Base-by-base conservation (phyloP, 2,329 filamentous ascomycete genomes). In the Claviceps capensis region DNA sequence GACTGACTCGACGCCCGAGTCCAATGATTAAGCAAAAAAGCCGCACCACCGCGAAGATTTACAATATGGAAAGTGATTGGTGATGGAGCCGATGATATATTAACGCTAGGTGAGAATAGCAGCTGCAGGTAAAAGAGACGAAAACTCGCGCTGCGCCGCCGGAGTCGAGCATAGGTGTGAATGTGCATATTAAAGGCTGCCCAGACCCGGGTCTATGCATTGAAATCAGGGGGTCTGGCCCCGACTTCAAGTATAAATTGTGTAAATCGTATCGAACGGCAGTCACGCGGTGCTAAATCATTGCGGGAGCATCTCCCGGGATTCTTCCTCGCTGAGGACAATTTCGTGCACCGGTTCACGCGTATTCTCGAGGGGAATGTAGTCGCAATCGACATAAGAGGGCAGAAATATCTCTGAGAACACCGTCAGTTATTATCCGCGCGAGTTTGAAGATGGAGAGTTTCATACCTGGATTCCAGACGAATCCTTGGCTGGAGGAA, bases 261-360 rank as follows among this genome's bases (percentile, higher is more conserved):
- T 49, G 19, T 45, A 51, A 56, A 37, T 40, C 41, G 43, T 9
- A 42, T 34, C 30, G 30, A 34, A 34, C 30, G 30, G 30, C 30
- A 34, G 30, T 34, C 9, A 11, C 11, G 9, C 30, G 30, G 40
- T 48, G 19, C 23, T 37, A 40, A 47, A n/a, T 52, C 67, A 83
- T 69, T 82, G 76, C 5, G 84, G 84, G 47, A 86, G 72, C 71
- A 87, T 81, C 57, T 75, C 72, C 59, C 79, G 79, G 52, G 80
- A 75, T 69, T 91, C 86, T 66, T 90, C 86, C 56, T 91, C 86
- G 59, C 78, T 88, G 52, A 91, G 72, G 52, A 79, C 72, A 58
- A 91, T 89, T 63, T 91, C 86, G 67, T 86, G 74, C 48, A 91
- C 84, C 1, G 85, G 85, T 58, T 90, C 86, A 62, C 82, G 82